Evolutionary conservation across 371 early-diverging fungal species (phyloP).

Genomic region (Smittium mucronatum): DNA sequence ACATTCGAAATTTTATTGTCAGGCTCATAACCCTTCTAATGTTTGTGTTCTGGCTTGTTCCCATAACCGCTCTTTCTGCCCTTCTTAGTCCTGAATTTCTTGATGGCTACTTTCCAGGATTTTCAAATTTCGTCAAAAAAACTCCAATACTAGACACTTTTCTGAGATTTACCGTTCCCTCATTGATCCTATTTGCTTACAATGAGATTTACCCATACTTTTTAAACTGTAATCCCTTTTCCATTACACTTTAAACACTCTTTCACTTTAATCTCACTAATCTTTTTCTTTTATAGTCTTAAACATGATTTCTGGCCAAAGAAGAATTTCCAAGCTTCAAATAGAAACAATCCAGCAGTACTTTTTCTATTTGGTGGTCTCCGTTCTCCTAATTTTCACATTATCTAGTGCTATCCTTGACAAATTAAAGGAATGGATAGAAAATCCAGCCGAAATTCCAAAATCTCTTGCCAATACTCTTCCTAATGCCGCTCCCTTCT

Average conservation of each 20-base stretch:
- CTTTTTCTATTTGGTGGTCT: conserved; percentile 74
- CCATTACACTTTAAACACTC: background rate
- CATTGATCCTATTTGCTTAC: conserved; percentile 35
- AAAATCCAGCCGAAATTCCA: conserved; percentile 52
- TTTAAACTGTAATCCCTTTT: conserved; percentile 38
- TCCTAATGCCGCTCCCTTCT: conserved; percentile 58
- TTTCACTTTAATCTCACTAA: background rate
- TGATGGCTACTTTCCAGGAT: conserved; percentile 19
- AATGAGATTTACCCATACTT: conserved; percentile 32
- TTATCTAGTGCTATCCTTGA: conserved; percentile 64
- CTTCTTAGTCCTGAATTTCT: conserved; percentile 30
- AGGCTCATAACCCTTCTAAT: conserved; percentile 19
- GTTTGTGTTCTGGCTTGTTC: conserved; percentile 31
- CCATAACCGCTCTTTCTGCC: conserved; percentile 28
- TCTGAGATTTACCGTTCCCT: conserved; percentile 30
- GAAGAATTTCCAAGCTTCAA: conserved; percentile 24
- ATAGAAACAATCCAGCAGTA: conserved; percentile 53
- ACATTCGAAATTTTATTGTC: conserved; percentile 16
- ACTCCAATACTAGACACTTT: conserved; percentile 36
- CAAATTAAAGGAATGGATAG: conserved; percentile 51
- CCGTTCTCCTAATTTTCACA: conserved; percentile 75
- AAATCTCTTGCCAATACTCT: conserved; percentile 51
- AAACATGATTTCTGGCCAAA: conserved; percentile 34
- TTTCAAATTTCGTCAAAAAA: conserved; percentile 19
- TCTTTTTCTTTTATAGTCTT: conserved; percentile 38